Percentiles rank a stretch among this genome's conserved stretches.
phyloP scores from a whole-genome alignment of 2,329 filamentous ascomycete species.

The Metarhizium anisopliae region DNA sequence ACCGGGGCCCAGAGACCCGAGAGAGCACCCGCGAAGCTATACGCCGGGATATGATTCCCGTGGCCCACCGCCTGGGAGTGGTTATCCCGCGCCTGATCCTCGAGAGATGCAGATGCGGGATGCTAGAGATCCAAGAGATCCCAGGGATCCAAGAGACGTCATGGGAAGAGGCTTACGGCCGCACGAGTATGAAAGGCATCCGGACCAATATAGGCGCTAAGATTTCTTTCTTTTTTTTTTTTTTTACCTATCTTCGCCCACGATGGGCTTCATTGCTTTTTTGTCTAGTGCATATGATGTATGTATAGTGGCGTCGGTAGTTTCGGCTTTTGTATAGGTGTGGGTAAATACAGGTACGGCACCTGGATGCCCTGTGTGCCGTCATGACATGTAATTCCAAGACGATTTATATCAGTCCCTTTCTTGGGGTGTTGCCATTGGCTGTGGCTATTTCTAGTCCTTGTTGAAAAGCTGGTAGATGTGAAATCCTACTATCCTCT shows the following conservation, averaged over 20 bases:
- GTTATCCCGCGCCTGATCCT: slow-evolving; percentile 23
- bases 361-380: not conserved
- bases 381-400: too few relatives aligned
- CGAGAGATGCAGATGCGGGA: slow-evolving; percentile 28
- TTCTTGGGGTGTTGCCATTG: too few relatives aligned
- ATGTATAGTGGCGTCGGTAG: not conserved
- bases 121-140: slow-evolving; percentile 23
- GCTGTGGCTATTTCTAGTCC: too few relatives aligned
- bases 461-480: too few relatives aligned
- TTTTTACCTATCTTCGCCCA: not conserved
- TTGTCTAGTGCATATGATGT: not conserved
- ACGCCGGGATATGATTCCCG: slow-evolving; percentile 37
- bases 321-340: not conserved
- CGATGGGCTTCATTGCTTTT: not conserved
- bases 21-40: slow-evolving; percentile 35
- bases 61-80: slow-evolving; percentile 24
- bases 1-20: slow-evolving; percentile 31
- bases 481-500: too few relatives aligned
- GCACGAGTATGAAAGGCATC: slow-evolving; percentile 36
- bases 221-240: not conserved
- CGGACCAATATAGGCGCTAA: slow-evolving; percentile 36
- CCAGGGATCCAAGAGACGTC: slow-evolving; percentile 31
- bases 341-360: not conserved
- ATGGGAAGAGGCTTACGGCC: slow-evolving; percentile 33
- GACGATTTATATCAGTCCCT: too few relatives aligned